Evolutionary conservation across 352 stramenopile genomes (phyloP).

Genomic region (Plasmopara viticola): DNA sequence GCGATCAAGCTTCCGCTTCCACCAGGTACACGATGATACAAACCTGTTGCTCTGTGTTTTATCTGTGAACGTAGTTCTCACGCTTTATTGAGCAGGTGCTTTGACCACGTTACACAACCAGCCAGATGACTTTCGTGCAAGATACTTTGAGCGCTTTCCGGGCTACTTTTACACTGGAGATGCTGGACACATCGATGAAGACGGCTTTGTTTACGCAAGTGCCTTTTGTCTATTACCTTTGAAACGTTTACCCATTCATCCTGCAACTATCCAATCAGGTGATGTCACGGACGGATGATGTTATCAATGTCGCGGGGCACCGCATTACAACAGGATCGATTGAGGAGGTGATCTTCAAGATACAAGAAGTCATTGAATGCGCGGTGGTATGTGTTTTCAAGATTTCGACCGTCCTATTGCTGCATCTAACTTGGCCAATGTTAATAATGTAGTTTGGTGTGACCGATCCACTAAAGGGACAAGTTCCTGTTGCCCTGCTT

Average conservation of each 20-base stretch:
- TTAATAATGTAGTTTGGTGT: slow-evolving; percentile 32
- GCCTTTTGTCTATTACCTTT: background rate
- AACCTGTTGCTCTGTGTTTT: background rate
- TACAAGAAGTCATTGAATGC: slow-evolving; percentile 82
- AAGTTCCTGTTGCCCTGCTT: slow-evolving; percentile 37
- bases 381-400: slow-evolving; percentile 46
- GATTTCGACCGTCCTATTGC: background rate
- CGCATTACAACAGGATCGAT: slow-evolving; percentile 83
- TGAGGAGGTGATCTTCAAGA: slow-evolving; percentile 83
- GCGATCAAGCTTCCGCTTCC: slow-evolving; percentile 81
- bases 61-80: background rate
- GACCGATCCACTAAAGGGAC: slow-evolving; percentile 35
- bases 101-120: slow-evolving; percentile 85
- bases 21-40: slow-evolving; percentile 31
- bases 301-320: slow-evolving; percentile 88
- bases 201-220: slow-evolving; percentile 84
- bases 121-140: slow-evolving; percentile 67
- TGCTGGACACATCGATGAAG: slow-evolving; percentile 81
- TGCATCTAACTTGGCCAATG: background rate
- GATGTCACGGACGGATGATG: slow-evolving; percentile 88
- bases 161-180: slow-evolving; percentile 90
- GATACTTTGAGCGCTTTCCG: slow-evolving; percentile 79
- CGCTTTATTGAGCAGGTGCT: slow-evolving; percentile 24
- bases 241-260: background rate
- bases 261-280: slow-evolving; percentile 34